Evolutionary conservation across 208 protist species (phyloP), one percentile per base, ranked within the genome.

Genomic region (Acanthamoeba royreba): DNA sequence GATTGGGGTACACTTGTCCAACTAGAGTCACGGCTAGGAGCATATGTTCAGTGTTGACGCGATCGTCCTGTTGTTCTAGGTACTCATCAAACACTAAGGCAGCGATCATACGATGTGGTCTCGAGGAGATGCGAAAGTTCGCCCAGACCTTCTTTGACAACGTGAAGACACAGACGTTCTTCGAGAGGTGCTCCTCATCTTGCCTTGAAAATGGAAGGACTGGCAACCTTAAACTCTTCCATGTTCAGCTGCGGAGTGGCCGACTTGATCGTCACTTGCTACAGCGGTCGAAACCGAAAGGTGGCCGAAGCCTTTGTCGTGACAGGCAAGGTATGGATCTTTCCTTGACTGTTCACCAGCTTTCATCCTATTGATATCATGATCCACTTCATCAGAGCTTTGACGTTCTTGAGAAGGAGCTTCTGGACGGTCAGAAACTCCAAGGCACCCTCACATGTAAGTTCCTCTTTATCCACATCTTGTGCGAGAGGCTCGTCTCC

Each of bases 351-450:
- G 22, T 19, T 15, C n/a, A 13, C 61, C 40, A 8, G 40, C n/a
- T 72, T 38, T 72, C 17, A 7, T 72, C 3, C 17, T 38, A 38
- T 3, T 38, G 2, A 5, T 33, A 69, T 15, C 3, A 17, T 19
- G 49, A 25, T 61, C 38, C 15, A 31, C 42, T 13, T 2, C 22
- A 22, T 31, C 66, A 96, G 87, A 74, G 74, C 19, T 96, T 95
- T 31, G 92, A 96, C 0, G n/a, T 85, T 35, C 79, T 96, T 28
- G 96, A 97, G 94, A 66, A 38, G 38, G 93, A 97, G 74, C 25
- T 97, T 25, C 93, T 97, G 17, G 93, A 94, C 15, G 96, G 96
- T 1, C 96, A 97, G 72, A 97, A 97, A 90, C 89, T 97, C 46
- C 96, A 97, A 77, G 97, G 97, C 77, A 86, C 77, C 22, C 77